Evolutionary conservation across 2,329 filamentous ascomycete genomes (phyloP).

Genomic region (Fusarium lateritium): DNA sequence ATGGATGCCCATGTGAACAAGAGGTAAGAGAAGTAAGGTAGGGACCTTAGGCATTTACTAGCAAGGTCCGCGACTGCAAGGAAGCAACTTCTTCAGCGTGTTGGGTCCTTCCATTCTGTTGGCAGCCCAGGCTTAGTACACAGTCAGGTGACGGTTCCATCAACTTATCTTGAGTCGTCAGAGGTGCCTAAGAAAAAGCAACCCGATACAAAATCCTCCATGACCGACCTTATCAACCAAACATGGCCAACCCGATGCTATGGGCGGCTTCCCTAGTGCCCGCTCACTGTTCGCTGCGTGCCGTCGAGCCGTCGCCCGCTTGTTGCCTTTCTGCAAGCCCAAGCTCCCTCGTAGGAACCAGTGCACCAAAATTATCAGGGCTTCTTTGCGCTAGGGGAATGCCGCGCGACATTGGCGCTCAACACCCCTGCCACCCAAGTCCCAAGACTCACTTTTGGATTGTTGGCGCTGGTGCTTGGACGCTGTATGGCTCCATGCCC

Average conservation of each 20-base stretch:
- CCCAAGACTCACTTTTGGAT: slow-evolving; percentile 29
- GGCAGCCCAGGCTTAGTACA: too few relatives aligned
- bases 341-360: slow-evolving; percentile 11
- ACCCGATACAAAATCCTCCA: background rate
- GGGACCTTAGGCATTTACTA: background rate
- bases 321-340: slow-evolving; percentile 15
- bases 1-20: background rate
- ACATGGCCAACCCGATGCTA: slow-evolving; percentile 36
- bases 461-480: slow-evolving; percentile 27
- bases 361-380: slow-evolving; percentile 11
- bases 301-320: slow-evolving; percentile 25
- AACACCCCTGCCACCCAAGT: slow-evolving; percentile 8
- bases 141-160: slow-evolving; percentile 10
- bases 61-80: background rate
- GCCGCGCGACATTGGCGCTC: slow-evolving; percentile 30
- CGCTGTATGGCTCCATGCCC: slow-evolving; percentile 39
- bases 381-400: slow-evolving; percentile 39
- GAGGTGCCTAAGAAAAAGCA: slow-evolving; percentile 11
- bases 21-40: background rate
- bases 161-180: background rate
- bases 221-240: slow-evolving; percentile 18
- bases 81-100: background rate
- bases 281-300: slow-evolving; percentile 35
- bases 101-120: background rate
- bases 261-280: slow-evolving; percentile 49